phyloP scores from a whole-genome alignment of 2,329 filamentous ascomycete species.

The Didymella sp. region DNA sequence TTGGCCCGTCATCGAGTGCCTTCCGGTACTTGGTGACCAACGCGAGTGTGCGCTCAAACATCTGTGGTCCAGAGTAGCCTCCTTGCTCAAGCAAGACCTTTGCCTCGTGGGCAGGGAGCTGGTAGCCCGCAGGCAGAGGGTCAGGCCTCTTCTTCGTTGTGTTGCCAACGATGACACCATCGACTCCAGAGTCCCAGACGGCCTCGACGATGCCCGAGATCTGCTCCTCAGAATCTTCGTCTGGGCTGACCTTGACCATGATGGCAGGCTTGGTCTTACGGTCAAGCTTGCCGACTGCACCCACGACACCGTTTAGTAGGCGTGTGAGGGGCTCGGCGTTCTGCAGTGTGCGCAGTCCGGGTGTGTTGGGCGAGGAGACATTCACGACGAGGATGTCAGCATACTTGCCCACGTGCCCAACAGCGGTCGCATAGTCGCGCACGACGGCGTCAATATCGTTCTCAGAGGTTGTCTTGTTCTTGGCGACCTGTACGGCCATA shows the following conservation, averaged over 20 bases:
- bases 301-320: conserved; percentile 82
- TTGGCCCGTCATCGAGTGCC: conserved; percentile 55
- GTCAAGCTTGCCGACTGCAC: conserved; percentile 72
- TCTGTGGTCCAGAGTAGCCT: conserved; percentile 87
- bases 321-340: conserved; percentile 80
- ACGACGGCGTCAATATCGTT: conserved; percentile 81
- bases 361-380: conserved; percentile 95
- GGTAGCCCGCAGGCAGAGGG: conserved; percentile 70
- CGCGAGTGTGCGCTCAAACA: conserved; percentile 80
- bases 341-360: conserved; percentile 86
- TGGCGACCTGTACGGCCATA: conserved; percentile 90
- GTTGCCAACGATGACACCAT: conserved; percentile 96
- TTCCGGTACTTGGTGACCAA: conserved; percentile 80
- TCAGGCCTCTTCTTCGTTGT: conserved; percentile 85
- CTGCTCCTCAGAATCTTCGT: conserved; percentile 86
- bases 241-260: conserved; percentile 98
- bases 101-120: conserved; percentile 71
- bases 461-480: conserved; percentile 93
- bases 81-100: conserved; percentile 76
- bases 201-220: conserved; percentile 82
- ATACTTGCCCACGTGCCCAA: conserved; percentile 80
- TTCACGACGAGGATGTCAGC: conserved; percentile 98
- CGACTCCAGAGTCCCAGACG: conserved; percentile 72
- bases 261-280: conserved; percentile 78
- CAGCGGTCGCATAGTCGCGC: conserved; percentile 85